Evolutionary conservation across 148 eudicot species (phyloP).

Genomic region (Nyssa sinensis): DNA sequence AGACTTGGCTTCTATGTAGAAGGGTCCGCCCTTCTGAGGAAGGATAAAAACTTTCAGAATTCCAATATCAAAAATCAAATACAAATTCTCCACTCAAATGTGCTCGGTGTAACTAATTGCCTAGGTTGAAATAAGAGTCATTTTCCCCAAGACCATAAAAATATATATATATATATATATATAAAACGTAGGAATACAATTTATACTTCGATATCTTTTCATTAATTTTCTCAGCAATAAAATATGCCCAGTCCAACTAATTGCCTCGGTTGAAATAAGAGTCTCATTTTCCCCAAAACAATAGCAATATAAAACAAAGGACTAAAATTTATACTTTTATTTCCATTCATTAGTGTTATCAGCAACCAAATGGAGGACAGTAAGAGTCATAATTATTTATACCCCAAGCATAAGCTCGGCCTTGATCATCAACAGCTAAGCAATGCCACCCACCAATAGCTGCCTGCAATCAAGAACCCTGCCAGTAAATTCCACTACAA

Average conservation of each 20-base stretch:
- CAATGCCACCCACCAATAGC: conserved; percentile 99
- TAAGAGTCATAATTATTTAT: conserved; percentile 9
- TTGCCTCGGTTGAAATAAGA: neutral
- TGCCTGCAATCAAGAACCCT: conserved; percentile 52
- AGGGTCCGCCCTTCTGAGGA: neutral
- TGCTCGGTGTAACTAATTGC: no score
- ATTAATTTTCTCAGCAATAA: no score
- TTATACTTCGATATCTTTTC: no score
- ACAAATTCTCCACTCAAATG: neutral
- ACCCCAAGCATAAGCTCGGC: conserved; percentile 99
- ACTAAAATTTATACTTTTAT: neutral
- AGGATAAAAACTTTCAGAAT: neutral
- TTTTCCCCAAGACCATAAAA: no score
- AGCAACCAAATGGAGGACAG: neutral
- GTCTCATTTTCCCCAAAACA: neutral
- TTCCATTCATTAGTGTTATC: no score
- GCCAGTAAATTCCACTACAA: conserved; percentile 15
- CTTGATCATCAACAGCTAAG: conserved; percentile 98
- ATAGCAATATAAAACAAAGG: no score
- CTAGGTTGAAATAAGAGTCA: no score
- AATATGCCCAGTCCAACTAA: no score
- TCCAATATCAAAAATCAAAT: neutral
- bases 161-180: no score
- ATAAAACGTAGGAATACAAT: no score
- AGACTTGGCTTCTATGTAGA: neutral